phyloP scores from a whole-genome alignment of 176 grass and related monocot genomes.

The maize (Zea mays) region Zm-B73-REFERENCE-NAM-5.0 NC_050100.1:220180501-220181000 shows the following conservation, averaged over 20 bases:
- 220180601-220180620: neutral
- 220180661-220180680: constrained; percentile 6
- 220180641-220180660: neutral
- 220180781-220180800: constrained; percentile 19
- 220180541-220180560: neutral
- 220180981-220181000: too few species aligned
- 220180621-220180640: neutral
- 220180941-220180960: too few species aligned
- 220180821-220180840: too few species aligned
- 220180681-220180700: too few species aligned
- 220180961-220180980: too few species aligned
- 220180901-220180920: too few species aligned
- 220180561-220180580: constrained; percentile 3
- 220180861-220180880: too few species aligned
- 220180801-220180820: neutral
- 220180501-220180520: neutral
- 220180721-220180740: neutral
- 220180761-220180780: constrained; percentile 1
- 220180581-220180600: neutral
- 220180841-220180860: too few species aligned
- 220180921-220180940: too few species aligned
- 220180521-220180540: neutral
- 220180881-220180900: too few species aligned
- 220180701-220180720: neutral
- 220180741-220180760: neutral